Conservation (phyloP, 768 basidiomycete genomes). For the Lactarius tabidus region DNA sequence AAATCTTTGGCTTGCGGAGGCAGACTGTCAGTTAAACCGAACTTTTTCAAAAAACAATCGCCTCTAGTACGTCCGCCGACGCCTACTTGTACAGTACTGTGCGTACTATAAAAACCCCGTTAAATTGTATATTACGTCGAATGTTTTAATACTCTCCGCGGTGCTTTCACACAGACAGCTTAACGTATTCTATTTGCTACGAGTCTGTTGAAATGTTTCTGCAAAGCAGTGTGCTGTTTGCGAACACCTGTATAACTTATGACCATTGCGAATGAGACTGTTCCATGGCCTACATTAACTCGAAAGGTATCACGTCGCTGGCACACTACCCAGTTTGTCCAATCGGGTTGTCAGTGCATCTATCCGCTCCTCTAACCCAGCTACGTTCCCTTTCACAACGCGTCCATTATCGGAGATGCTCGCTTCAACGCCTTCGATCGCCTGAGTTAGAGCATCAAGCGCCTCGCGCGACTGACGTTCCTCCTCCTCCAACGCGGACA, state of each 20-base stretch:
- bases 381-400: conserved; percentile 70
- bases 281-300: background rate
- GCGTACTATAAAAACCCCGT: background rate
- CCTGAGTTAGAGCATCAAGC: conserved; percentile 61
- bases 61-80: background rate
- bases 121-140: background rate
- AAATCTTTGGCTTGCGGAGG: conserved; percentile 24
- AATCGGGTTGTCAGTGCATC: conserved; percentile 44
- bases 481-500: conserved; percentile 66
- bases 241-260: background rate
- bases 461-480: conserved; percentile 60
- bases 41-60: too few relatives aligned
- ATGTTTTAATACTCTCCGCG: background rate
- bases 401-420: conserved; percentile 71
- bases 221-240: background rate
- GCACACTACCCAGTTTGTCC: conserved; percentile 33
- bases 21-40: conserved; percentile 2
- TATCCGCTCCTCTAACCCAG: conserved; percentile 60
- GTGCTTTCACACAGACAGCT: background rate
- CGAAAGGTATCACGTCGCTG: background rate
- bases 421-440: conserved; percentile 66
- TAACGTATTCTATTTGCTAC: background rate
- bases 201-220: background rate
- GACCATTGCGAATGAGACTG: background rate
- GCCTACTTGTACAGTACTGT: background rate